Base-by-base conservation (phyloP, 345 rosid genomes). In the Moricandia moricandioides region DNA sequence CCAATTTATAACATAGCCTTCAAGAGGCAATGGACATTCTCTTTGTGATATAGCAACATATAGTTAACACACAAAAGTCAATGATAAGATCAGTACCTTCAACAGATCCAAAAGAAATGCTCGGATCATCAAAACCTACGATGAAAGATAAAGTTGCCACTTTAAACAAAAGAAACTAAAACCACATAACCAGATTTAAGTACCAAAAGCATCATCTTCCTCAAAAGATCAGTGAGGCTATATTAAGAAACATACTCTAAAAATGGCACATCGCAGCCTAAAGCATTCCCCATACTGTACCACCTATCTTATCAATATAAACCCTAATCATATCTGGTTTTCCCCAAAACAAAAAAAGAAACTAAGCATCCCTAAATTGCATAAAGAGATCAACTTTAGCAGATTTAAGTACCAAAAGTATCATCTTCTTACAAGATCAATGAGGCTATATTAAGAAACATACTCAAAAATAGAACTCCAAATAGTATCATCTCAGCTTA, bases 71-170 rank as follows among this genome's bases (percentile, higher is more conserved):
- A 79, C 17, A 67, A 9, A 73, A 57, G 52, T 71, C 65, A 47
- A 52, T 78, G 73, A 47, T 66, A 80, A 56, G 75, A 67, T 31
- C 35, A 71, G 67, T 89, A 92, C 99, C 97, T 90, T 94, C 99
- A 59, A 88, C 89, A 0, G 96, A 93, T 67, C 99, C 99, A 78
- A 92, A 94, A 54, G 97, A 79, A 64, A 95, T 81, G 76, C 89
- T 79, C 17, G 96, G 55, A 73, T 92, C 99, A 56, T 92, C 99
- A 82, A 92, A 90, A 62, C 97, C 99, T 94, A 91, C 85, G 1
- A 75, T 27, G 13, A 65, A 66, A 57, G 52, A 71, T 74, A 81
- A 60, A 45, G 45, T 72, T 37, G 49, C 67, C 58, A 59, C 35
- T 49, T 65, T 31, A 26, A 59, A 52, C 58, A 60, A 66, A 55